Evolutionary conservation across 495 filamentous ascomycete species (phyloP).

Genomic region (Alectoria sarmentosa): DNA sequence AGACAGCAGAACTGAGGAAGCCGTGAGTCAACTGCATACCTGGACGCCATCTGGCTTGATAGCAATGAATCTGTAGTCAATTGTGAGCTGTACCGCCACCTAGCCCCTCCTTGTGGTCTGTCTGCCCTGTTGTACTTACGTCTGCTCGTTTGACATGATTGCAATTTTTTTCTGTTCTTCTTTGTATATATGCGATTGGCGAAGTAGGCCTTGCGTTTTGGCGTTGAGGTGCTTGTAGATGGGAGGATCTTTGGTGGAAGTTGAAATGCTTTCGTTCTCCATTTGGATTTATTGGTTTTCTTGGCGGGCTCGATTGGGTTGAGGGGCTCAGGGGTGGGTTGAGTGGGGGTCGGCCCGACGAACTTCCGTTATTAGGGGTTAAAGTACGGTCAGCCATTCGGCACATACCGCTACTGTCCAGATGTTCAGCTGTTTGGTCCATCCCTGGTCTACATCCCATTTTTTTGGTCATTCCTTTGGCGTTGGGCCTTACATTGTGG

Average conservation of each 20-base stretch:
- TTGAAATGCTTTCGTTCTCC: constrained; percentile 24
- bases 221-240: constrained; percentile 41
- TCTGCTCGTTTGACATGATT: constrained; percentile 83
- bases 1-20: constrained; percentile 11
- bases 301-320: constrained; percentile 7
- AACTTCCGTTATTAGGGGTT: neutral
- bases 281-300: constrained; percentile 17
- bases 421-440: neutral
- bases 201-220: constrained; percentile 41
- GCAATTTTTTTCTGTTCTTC: constrained; percentile 34
- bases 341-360: constrained; percentile 12
- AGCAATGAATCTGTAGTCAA: constrained; percentile 78
- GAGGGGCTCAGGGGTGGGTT: neutral
- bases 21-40: constrained; percentile 46
- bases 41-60: constrained; percentile 99
- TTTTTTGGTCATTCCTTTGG: constrained; percentile 1
- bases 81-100: constrained; percentile 41
- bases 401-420: neutral
- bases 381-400: neutral
- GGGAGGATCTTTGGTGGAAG: constrained; percentile 34
- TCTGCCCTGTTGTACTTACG: constrained; percentile 54
- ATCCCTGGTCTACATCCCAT: neutral
- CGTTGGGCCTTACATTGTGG: neutral
- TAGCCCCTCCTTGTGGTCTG: neutral
- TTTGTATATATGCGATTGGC: constrained; percentile 33